Percentiles rank a stretch among this genome's conserved stretches.
phyloP scores from a whole-genome alignment of 257 asterid genomes.

The Jaltomata sinuosa region DNA sequence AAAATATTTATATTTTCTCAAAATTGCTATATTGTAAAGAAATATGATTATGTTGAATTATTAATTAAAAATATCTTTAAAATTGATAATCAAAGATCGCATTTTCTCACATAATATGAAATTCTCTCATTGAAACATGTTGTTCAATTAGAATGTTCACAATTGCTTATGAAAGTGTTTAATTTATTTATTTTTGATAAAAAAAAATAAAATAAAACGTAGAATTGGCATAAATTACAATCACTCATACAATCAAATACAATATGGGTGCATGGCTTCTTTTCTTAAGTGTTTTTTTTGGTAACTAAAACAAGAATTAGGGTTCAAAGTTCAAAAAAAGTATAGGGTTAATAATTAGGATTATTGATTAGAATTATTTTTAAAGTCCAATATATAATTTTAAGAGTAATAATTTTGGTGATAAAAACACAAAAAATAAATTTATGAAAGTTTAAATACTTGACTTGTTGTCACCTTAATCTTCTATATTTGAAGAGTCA shows the following conservation, averaged over 20 bases:
- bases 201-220: not conserved
- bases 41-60: not conserved
- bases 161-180: not conserved
- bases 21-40: not conserved
- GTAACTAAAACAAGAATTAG: too few species aligned
- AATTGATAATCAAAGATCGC: not conserved
- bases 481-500: not conserved
- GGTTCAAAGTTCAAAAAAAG: too few species aligned
- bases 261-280: too few species aligned
- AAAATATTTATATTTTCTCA: not conserved
- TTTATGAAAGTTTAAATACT: rapidly evolving
- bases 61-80: not conserved
- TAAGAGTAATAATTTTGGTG: not conserved
- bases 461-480: not conserved
- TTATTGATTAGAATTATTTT: too few species aligned
- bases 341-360: too few species aligned
- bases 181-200: not conserved
- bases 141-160: not conserved
- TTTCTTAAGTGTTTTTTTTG: too few species aligned
- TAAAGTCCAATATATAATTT: not conserved
- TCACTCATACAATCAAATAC: not conserved
- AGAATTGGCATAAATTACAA: too few species aligned
- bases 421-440: not conserved
- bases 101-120: not conserved
- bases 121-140: not conserved